Percentiles rank a stretch among this genome's conserved stretches.
These are phyloP conservation scores for Hypoxylon lienhwacheense DNA, from an alignment of 495 filamentous ascomycete genomes.

Conservation along the genomic window DNA sequence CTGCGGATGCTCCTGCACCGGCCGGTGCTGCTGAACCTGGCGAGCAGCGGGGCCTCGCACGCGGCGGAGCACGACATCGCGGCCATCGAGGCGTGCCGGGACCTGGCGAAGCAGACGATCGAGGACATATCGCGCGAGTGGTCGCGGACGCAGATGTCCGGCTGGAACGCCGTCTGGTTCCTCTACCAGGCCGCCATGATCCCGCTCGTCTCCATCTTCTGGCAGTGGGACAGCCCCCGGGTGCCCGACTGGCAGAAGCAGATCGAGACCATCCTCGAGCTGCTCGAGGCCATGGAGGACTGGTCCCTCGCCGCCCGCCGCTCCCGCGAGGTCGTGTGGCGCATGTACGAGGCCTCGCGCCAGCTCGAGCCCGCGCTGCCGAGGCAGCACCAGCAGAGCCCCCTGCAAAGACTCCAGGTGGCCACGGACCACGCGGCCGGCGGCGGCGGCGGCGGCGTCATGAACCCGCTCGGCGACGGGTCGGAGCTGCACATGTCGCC, in stretches of 20 bases:
- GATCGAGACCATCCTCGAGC: constrained; percentile 68
- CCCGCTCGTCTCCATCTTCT: constrained; percentile 71
- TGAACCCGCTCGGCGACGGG: constrained; percentile 39
- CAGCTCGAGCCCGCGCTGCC: constrained; percentile 44
- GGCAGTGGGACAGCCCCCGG: constrained; percentile 59
- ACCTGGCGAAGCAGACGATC: constrained; percentile 69
- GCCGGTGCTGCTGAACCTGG: constrained; percentile 70
- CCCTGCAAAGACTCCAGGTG: constrained; percentile 37
- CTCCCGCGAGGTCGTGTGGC: constrained; percentile 66
- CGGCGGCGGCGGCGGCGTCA: constrained; percentile 24
- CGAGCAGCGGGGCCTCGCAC: constrained; percentile 65
- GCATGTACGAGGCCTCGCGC: constrained; percentile 66
- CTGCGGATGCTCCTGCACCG: constrained; percentile 79
- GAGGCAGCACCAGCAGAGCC: constrained; percentile 35
- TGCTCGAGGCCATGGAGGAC: constrained; percentile 68
- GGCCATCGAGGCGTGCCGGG: constrained; percentile 68
- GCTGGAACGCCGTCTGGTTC: constrained; percentile 84
- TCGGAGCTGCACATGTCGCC: constrained; percentile 51
- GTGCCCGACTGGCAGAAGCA: constrained; percentile 63
- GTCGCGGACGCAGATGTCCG: constrained; percentile 71
- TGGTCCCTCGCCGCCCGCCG: constrained; percentile 72
- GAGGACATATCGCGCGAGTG: constrained; percentile 69
- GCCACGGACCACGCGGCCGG: constrained; percentile 38
- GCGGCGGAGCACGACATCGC: constrained; percentile 67
- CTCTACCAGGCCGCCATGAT: constrained; percentile 80